phyloP scores from a whole-genome alignment of 1,139 yeast genomes.

The Yamadazyma epiphylla region DNA sequence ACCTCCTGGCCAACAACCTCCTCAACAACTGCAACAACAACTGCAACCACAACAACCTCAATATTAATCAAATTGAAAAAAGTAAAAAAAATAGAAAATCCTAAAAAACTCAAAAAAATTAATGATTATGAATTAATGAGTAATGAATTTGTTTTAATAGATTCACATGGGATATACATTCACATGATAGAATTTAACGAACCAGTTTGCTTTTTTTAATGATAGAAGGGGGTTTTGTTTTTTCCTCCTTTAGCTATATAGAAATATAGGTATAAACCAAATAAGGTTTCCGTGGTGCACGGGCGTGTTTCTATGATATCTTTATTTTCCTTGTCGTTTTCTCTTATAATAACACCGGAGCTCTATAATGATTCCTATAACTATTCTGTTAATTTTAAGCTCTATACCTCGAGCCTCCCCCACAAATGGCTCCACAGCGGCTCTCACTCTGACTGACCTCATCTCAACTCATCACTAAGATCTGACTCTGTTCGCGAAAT shows the following conservation, averaged over 20 bases:
- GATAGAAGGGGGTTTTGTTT: slow-evolving; percentile 8
- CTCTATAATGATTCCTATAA: too few relatives aligned
- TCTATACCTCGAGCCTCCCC: too few relatives aligned
- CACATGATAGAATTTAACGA: not conserved
- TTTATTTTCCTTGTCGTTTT: too few relatives aligned
- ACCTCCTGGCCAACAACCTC: slow-evolving; percentile 1
- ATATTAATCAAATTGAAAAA: slow-evolving; percentile 4
- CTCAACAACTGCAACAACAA: slow-evolving; percentile 5
- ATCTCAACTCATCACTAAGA: slow-evolving; percentile 1
- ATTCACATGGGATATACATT: not conserved
- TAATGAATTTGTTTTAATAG: slow-evolving; percentile 2
- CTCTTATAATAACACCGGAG: too few relatives aligned
- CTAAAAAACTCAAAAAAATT: slow-evolving; percentile 3
- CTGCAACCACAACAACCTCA: slow-evolving; percentile 12
- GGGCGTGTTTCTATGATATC: too few relatives aligned
- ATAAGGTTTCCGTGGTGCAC: not conserved
- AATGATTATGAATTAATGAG: not conserved
- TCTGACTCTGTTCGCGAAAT: slow-evolving; percentile 1
- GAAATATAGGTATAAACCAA: slow-evolving; percentile 1
- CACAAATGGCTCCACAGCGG: too few relatives aligned
- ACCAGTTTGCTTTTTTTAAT: slow-evolving; percentile 3
- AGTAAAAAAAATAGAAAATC: slow-evolving; percentile 7
- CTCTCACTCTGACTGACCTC: too few relatives aligned
- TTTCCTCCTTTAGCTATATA: slow-evolving; percentile 3
- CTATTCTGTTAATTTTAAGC: too few relatives aligned